These are phyloP conservation scores for Candida pseudoglaebosa DNA, from an alignment of 805 yeast genomes.

Conservation along the genomic window DNA sequence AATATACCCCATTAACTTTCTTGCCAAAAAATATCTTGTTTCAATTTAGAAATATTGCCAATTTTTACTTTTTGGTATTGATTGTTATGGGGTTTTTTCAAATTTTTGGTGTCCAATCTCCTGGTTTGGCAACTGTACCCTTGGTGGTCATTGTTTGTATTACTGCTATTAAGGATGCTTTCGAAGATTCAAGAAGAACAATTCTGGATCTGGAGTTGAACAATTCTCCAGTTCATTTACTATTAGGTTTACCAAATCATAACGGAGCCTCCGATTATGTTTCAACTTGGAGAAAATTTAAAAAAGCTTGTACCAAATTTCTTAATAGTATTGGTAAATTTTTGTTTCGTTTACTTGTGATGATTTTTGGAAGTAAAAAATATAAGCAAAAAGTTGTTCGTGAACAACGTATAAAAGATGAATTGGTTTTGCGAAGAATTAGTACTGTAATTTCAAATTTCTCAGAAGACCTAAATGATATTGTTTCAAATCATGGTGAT, in stretches of 20 bases:
- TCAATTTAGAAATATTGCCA: conserved; percentile 60
- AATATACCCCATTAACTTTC: conserved; percentile 56
- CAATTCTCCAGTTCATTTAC: conserved; percentile 56
- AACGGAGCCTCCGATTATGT: conserved; percentile 51
- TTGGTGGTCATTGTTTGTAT: conserved; percentile 71
- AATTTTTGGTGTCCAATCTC: conserved; percentile 69
- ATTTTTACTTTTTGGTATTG: conserved; percentile 52
- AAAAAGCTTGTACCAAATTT: conserved; percentile 48
- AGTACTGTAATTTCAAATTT: conserved; percentile 36
- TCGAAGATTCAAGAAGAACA: conserved; percentile 71
- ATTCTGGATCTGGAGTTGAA: conserved; percentile 64
- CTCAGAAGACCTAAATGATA: conserved; percentile 9
- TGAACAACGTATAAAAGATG: conserved; percentile 20
- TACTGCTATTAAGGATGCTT: conserved; percentile 73
- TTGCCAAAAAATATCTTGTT: conserved; percentile 51
- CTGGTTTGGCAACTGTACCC: conserved; percentile 77
- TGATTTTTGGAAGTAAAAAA: conserved; percentile 22
- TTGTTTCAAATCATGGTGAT: not conserved
- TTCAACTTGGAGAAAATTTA: conserved; percentile 64
- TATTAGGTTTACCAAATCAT: conserved; percentile 51
- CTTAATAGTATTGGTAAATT: conserved; percentile 10
- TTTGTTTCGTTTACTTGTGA: conserved; percentile 10
- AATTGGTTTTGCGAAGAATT: conserved; percentile 29
- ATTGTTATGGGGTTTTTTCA: conserved; percentile 56
- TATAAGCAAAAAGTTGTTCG: conserved; percentile 24